Percentiles rank a stretch among this genome's conserved stretches.
Conservation (phyloP, 306 rosid genomes). For the Castanea mollissima region DNA sequence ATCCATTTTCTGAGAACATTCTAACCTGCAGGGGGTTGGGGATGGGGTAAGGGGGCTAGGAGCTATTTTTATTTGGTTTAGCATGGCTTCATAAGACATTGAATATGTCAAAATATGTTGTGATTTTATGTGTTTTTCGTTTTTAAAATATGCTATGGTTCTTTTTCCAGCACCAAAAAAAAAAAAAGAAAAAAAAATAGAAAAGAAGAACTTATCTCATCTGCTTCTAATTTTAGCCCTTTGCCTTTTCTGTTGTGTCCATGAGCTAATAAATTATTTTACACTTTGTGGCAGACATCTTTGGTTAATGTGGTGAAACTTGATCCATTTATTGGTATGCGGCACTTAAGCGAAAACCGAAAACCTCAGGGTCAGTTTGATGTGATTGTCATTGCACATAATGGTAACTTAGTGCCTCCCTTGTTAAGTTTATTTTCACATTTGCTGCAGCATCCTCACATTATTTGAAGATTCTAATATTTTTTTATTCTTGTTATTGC, state of each 20-base stretch:
- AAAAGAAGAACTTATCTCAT: background rate
- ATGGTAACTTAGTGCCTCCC: slow-evolving; percentile 45
- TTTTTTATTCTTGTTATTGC: background rate
- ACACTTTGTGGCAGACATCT: slow-evolving; percentile 44
- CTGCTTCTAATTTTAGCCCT: background rate
- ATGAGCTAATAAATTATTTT: slow-evolving; percentile 25
- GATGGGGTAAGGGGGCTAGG: no score
- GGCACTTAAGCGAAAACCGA: slow-evolving; percentile 91
- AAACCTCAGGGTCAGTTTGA: slow-evolving; percentile 78
- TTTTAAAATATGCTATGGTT: background rate
- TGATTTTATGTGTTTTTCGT: background rate
- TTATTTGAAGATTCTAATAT: background rate
- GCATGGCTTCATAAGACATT: background rate
- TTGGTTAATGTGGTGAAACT: slow-evolving; percentile 71
- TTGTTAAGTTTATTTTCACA: background rate
- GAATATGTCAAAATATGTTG: background rate
- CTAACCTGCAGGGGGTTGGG: no score
- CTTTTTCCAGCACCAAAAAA: background rate
- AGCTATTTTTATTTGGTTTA: background rate
- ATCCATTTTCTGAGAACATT: no score
- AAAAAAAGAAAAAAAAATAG: no score
- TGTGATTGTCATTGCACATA: slow-evolving; percentile 90
- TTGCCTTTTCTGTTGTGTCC: background rate
- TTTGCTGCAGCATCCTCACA: background rate
- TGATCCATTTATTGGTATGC: slow-evolving; percentile 89